A percentile compares a stretch with the other conserved stretches of the same genome.
Evolutionary conservation across 176 grass and related monocot genomes (phyloP).

Genomic region (Thalia dealbata): DNA sequence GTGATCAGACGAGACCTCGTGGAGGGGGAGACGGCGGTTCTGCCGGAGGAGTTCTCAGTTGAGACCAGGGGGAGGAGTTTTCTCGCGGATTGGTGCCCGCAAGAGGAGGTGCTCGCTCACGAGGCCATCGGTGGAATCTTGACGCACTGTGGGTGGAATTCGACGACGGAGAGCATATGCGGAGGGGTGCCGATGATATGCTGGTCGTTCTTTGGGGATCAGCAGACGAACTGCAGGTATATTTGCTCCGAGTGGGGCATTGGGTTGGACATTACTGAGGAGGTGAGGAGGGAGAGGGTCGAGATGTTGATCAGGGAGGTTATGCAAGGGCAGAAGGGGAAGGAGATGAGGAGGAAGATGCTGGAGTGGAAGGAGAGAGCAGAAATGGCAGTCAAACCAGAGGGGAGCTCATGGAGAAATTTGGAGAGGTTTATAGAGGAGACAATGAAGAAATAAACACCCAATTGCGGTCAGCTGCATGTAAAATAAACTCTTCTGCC

Average conservation of each 20-base stretch:
- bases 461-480: no score
- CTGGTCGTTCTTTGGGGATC: no score
- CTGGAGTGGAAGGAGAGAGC: slow-evolving; percentile 41
- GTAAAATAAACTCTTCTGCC: no score
- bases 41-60: slow-evolving; percentile 29
- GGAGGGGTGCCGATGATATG: no score
- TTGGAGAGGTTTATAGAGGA: neutral
- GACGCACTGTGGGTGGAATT: slow-evolving; percentile 47
- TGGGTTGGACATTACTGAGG: slow-evolving; percentile 39
- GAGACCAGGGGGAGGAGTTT: slow-evolving; percentile 32
- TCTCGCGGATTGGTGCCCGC: slow-evolving; percentile 50
- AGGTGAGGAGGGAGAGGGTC: neutral
- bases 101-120: slow-evolving; percentile 39
- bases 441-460: no score
- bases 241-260: slow-evolving; percentile 37
- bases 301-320: slow-evolving; percentile 13
- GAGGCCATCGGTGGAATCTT: slow-evolving; percentile 39
- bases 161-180: no score
- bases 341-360: slow-evolving; percentile 33
- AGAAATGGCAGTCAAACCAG: slow-evolving; percentile 19
- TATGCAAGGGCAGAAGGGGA: slow-evolving; percentile 41
- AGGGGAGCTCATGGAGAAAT: slow-evolving; percentile 18
- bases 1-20: slow-evolving; percentile 30
- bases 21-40: slow-evolving; percentile 27
- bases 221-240: slow-evolving; percentile 9